Conservation (phyloP, 345 rosid genomes). For the Populus tremula region DNA sequence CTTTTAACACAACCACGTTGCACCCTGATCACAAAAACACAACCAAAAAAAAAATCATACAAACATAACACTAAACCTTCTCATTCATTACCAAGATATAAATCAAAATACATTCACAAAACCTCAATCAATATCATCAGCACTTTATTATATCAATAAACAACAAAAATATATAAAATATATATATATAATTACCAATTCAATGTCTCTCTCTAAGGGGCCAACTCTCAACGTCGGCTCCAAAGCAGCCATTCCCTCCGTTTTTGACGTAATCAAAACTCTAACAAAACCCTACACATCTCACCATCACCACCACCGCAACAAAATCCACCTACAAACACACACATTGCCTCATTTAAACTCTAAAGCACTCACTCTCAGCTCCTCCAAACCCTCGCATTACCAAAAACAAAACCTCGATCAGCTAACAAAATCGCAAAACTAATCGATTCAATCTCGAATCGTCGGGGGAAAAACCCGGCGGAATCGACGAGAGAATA, state of each 20-base stretch:
- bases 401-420: not conserved
- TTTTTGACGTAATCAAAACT: not conserved
- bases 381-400: not conserved
- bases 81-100: not conserved
- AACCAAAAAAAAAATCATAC: not conserved
- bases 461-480: not conserved
- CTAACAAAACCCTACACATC: conserved; percentile 5
- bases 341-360: not conserved
- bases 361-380: conserved; percentile 10
- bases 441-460: conserved; percentile 3
- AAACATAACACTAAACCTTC: not conserved
- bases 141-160: not conserved
- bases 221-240: conserved; percentile 30
- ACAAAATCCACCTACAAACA: not conserved
- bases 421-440: not conserved
- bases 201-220: conserved; percentile 54
- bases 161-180: not conserved
- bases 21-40: not conserved
- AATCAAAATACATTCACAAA: not conserved
- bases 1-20: not conserved
- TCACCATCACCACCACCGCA: not conserved
- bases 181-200: conserved; percentile 38
- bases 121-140: not conserved
- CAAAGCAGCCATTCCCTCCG: conserved; percentile 27
- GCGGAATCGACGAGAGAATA: conserved; percentile 5